phyloP scores from a whole-genome alignment of 768 basidiomycete species.

The Cystobasidium onofrii region DNA sequence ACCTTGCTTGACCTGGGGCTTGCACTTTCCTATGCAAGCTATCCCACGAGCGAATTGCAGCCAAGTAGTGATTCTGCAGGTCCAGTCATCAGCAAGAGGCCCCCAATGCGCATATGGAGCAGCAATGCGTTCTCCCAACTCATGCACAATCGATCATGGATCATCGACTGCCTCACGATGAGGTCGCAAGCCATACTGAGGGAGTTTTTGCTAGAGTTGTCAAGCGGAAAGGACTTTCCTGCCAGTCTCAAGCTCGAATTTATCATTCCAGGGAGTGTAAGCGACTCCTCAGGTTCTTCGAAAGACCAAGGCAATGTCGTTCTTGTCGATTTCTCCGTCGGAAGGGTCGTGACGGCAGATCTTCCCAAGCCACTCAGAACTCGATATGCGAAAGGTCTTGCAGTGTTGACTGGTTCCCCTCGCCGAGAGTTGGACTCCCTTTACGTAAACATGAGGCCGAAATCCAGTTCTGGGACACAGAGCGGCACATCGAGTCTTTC shows the following conservation, averaged over 20 bases:
- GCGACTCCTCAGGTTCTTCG: neutral
- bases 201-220: neutral
- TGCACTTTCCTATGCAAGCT: neutral
- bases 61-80: neutral
- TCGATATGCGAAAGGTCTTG: neutral
- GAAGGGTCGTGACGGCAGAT: neutral
- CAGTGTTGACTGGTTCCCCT: neutral
- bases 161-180: neutral
- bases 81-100: neutral
- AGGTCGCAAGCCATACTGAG: neutral
- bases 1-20: neutral
- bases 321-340: neutral
- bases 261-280: neutral
- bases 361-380: neutral
- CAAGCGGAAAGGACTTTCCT: neutral
- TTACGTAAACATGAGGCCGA: neutral
- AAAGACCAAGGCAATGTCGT: neutral
- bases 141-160: neutral
- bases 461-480: neutral
- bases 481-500: neutral
- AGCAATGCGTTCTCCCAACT: neutral
- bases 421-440: neutral
- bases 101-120: slow-evolving; percentile 1
- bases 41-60: neutral
- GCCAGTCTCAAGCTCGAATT: neutral